These are phyloP conservation scores for Boletus reticuloceps DNA, from an alignment of 768 basidiomycete species.

Conservation along the genomic window DNA sequence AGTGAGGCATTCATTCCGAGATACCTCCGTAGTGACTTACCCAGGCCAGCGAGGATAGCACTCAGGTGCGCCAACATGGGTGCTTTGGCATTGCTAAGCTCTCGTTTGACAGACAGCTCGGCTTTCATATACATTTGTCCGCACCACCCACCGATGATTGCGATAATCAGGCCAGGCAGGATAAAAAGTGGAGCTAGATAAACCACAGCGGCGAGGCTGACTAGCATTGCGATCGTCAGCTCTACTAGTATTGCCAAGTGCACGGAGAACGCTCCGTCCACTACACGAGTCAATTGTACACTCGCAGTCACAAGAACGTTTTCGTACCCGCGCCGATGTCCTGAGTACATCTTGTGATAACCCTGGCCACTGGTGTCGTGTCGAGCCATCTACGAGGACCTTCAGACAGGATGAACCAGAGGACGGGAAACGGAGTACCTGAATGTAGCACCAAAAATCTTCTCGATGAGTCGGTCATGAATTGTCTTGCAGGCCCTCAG, in stretches of 20 bases:
- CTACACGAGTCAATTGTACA: constrained; percentile 1
- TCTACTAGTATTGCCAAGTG: neutral
- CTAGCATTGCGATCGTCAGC: constrained; percentile 3
- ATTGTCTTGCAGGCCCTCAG: constrained; percentile 54
- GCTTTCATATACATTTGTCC: constrained; percentile 44
- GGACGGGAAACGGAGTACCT: constrained; percentile 43
- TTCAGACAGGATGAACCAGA: constrained; percentile 24
- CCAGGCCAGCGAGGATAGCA: constrained; percentile 11
- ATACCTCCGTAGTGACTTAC: constrained; percentile 1
- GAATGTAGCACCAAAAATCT: constrained; percentile 58
- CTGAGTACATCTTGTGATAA: constrained; percentile 38
- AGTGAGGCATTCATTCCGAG: neutral
- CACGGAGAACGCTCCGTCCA: constrained; percentile 7
- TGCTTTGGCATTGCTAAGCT: constrained; percentile 24
- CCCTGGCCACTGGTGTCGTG: constrained; percentile 29
- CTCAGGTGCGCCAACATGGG: constrained; percentile 15
- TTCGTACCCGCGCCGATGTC: constrained; percentile 44
- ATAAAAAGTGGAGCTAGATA: constrained; percentile 20
- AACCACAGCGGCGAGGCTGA: neutral
- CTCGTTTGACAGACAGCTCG: constrained; percentile 36
- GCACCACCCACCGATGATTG: constrained; percentile 30
- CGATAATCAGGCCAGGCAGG: constrained; percentile 22
- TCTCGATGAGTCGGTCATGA: constrained; percentile 48
- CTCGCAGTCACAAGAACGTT: neutral
- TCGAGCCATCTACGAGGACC: constrained; percentile 48